phyloP scores from a whole-genome alignment of 2,329 filamentous ascomycete species.

The Neonectria coccinea region DNA sequence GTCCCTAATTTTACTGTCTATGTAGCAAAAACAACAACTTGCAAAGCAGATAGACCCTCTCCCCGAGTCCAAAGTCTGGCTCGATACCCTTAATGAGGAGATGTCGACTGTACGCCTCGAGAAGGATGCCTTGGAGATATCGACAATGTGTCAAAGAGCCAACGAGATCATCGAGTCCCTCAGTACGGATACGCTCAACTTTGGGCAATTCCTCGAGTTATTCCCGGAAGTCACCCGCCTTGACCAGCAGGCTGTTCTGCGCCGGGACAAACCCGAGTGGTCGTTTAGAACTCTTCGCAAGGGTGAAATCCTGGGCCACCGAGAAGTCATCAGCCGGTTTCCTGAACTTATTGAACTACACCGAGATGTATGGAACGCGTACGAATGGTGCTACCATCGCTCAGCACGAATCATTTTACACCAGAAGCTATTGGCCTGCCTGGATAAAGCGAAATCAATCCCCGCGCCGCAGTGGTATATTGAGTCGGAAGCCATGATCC shows the following conservation, averaged over 20 bases:
- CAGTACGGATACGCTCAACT: neutral
- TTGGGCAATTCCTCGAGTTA: constrained; percentile 37
- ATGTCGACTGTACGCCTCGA: constrained; percentile 35
- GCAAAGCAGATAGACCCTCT: constrained; percentile 46
- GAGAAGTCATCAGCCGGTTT: constrained; percentile 18
- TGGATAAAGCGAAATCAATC: constrained; percentile 26
- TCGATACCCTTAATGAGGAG: constrained; percentile 47
- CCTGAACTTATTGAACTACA: constrained; percentile 50
- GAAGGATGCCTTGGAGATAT: constrained; percentile 32
- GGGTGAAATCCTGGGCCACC: constrained; percentile 30
- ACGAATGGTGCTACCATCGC: constrained; percentile 57
- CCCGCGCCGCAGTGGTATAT: neutral
- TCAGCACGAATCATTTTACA: constrained; percentile 53
- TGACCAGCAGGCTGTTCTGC: constrained; percentile 46
- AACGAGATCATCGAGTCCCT: constrained; percentile 42
- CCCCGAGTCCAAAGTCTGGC: constrained; percentile 46
- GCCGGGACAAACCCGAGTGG: constrained; percentile 51
- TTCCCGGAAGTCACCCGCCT: constrained; percentile 48
- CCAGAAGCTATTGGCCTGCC: constrained; percentile 50
- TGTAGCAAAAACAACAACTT: constrained; percentile 52
- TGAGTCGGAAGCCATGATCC: neutral
- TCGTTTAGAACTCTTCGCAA: constrained; percentile 43
- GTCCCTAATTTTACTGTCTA: neutral
- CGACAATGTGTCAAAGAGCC: constrained; percentile 47
- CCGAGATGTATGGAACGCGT: constrained; percentile 54